Evolutionary conservation across 2,329 filamentous ascomycete genomes (phyloP), one percentile per base, ranked within the genome.

Genomic region (Neocatenulostroma microsporum): DNA sequence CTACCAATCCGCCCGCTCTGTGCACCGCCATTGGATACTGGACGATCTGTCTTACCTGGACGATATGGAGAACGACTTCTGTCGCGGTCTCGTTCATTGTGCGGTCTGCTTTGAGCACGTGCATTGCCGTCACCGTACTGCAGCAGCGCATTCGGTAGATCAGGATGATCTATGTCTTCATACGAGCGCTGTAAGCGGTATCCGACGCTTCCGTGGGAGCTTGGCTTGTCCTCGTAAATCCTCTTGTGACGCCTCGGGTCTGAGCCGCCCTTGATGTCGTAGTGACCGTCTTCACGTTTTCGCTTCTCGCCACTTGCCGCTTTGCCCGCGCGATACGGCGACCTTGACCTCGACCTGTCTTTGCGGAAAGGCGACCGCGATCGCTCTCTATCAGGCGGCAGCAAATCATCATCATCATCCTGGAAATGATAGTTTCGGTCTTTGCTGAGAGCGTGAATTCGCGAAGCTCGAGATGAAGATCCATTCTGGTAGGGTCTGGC

Each of bases 231-330:
- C 55, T 83, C 78, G 64, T 81, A 78, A 49, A 74, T 73, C 21
- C 73, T 65, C 49, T 74, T 77, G 56, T 75, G 76, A 46, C 70
- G 70, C 54, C 79, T 69, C 26, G 73, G 62, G 49, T 83, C 78
- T 37, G 70, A 61, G 43, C 68, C 67, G 55, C 60, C 54, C 36
- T 66, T 63, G 30, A 57, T 55, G 44, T 62, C 58, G 42, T 68
- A 61, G 48, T 79, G 72, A 46, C 76, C 72, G 41, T 82, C 77
- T 51, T 81, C 76, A 52, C 73, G 73, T 34, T 70, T 61, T 48
- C 83, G 74, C 63, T 88, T 88, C 52, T 73, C 74, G 41, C 76
- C 79, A 23, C 39, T 39, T 3, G 39, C 33, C 15, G 38, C 28
- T 50, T 44, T 47, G 40, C 41, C 42, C n/a, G 49, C 47, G 25